phyloP scores from a whole-genome alignment of 495 filamentous ascomycete genomes.

The Lasiosphaeriaceae sp. region DNA sequence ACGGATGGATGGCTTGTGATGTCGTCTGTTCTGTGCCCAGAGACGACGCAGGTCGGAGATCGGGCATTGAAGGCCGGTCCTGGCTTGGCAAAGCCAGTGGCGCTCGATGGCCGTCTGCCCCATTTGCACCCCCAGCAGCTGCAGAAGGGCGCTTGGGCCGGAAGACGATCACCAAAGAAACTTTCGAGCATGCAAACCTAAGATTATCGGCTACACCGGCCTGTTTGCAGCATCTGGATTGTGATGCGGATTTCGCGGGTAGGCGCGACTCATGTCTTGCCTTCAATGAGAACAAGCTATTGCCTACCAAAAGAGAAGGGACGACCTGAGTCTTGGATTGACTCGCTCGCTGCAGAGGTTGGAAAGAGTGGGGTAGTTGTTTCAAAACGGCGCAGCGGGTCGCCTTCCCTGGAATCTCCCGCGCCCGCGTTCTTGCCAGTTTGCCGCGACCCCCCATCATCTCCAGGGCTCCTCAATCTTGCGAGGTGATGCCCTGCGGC shows the following conservation, averaged over 20 bases:
- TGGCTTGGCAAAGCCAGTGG: not conserved
- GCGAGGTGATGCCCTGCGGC: conserved; percentile 2
- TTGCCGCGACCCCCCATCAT: not conserved
- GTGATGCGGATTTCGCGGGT: not conserved
- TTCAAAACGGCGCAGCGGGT: conserved; percentile 20
- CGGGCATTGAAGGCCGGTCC: not conserved
- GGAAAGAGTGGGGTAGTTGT: not conserved
- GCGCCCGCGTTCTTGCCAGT: not conserved
- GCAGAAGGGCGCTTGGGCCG: not conserved
- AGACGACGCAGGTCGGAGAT: not conserved
- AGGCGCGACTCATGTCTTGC: not conserved
- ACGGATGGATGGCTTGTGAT: not conserved
- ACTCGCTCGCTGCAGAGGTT: not conserved
- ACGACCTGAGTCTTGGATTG: not conserved
- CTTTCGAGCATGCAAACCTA: not conserved
- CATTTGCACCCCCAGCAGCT: no score
- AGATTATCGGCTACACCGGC: not conserved
- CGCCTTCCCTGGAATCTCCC: not conserved
- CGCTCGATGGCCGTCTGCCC: not conserved
- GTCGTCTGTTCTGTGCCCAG: not conserved
- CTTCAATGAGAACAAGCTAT: not conserved
- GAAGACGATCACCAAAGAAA: not conserved
- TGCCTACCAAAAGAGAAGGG: not conserved
- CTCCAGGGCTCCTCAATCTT: conserved; percentile 5
- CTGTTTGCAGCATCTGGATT: not conserved